These are phyloP conservation scores for Lipomyces yarrowii DNA, from an alignment of 1,139 yeast genomes.

Conservation along the genomic window DNA sequence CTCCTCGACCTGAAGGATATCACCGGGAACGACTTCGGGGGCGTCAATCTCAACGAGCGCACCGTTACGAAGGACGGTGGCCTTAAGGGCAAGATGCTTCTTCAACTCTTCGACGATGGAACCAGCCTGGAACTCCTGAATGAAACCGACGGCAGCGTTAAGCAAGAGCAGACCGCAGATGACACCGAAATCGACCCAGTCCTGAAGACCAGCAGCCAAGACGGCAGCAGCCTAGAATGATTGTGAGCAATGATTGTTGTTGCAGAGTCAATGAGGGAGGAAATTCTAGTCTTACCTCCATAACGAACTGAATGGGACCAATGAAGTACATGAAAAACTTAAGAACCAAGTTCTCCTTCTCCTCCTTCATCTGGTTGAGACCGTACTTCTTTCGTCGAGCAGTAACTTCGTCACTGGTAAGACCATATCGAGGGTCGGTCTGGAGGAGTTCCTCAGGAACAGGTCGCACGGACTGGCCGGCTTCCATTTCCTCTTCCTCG, in stretches of 20 bases:
- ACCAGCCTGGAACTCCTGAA: constrained; percentile 81
- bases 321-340: constrained; percentile 92
- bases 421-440: constrained; percentile 83
- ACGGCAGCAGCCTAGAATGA: constrained; percentile 72
- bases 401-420: constrained; percentile 75
- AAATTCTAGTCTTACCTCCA: too few relatives aligned
- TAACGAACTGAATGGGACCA: constrained; percentile 98
- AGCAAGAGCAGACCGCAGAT: constrained; percentile 84
- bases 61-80: constrained; percentile 71
- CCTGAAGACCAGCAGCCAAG: constrained; percentile 96
- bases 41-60: constrained; percentile 62
- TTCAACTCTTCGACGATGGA: constrained; percentile 51
- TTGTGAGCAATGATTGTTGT: neutral
- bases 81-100: constrained; percentile 50
- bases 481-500: constrained; percentile 50
- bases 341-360: constrained; percentile 76
- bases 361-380: constrained; percentile 93
- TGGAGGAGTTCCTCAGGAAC: constrained; percentile 89
- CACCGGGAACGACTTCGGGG: constrained; percentile 79
- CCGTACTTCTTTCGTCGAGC: constrained; percentile 94
- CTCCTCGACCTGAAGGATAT: constrained; percentile 73
- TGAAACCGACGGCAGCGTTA: constrained; percentile 94
- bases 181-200: constrained; percentile 99
- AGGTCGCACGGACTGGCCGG: constrained; percentile 54
- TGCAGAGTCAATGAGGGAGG: too few relatives aligned